Evolutionary conservation across 1,139 yeast species (phyloP), one percentile per base, ranked within the genome.

Genomic region (Saccharomyces hybrid): DNA sequence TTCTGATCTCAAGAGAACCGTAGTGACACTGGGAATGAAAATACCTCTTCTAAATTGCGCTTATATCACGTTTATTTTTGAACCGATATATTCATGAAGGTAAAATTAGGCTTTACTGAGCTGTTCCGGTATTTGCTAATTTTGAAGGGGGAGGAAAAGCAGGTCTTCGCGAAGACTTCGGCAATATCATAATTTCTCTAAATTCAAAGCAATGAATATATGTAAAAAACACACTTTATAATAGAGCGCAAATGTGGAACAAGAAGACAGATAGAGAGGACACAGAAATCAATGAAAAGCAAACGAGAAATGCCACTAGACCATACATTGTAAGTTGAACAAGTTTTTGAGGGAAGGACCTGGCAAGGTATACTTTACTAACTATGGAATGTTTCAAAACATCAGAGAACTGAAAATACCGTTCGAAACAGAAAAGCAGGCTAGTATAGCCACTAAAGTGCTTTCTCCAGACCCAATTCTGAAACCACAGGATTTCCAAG

Each of bases 391-490:
- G 9, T 16, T 38, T 38, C 7, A 8, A 38, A 38, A 38, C 26
- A 38, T 21, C 55, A 76, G 81, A 51, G 65, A 71, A 32, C 64
- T 84, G 16, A 69, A 70, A 28, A 74, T 88, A 12, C 97, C 97
- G 14, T 86, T 89, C 63, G 79, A 79, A 59, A 74, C 75, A 4
- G 66, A 64, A 1, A 65, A 71, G 44, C 95, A 88, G 63, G 93
- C 96, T 0, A 54, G 56, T 4, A 82, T 87, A 2, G 93, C 95
- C 0, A 64, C 71, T 48, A 72, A 74, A 16, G 75, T 89, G 0
- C 74, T 90, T 28, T 64, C 73, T 1, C 96, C 95, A 0, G 97
- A 89, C 66, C 95, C 96, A 1, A 83, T 86, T 31, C 74, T 89
- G 58, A 84, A 82, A 66, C 83, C 84, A 0, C 76, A 79, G 52